Conservation (phyloP, 352 stramenopile genomes). For the Halophytophthora polymorphica region DNA sequence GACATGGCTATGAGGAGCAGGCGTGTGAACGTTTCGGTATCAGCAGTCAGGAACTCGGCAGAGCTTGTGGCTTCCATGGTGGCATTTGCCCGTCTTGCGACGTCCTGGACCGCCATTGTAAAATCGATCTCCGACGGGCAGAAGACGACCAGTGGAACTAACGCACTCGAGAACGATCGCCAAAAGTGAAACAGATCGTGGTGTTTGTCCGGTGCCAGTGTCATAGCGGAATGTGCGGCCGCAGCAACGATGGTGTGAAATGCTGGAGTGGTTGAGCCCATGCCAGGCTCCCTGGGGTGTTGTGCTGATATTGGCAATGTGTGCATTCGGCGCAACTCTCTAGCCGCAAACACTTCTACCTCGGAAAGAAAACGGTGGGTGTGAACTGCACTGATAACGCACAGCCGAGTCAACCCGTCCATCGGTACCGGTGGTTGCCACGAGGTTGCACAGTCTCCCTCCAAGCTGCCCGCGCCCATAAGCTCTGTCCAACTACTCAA, state of each 20-base stretch:
- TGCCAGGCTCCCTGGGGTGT: not conserved
- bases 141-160: constrained; percentile 30
- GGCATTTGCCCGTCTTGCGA: constrained; percentile 26
- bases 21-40: constrained; percentile 29
- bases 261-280: constrained; percentile 2
- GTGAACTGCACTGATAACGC: constrained; percentile 22
- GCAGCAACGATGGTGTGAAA: constrained; percentile 17
- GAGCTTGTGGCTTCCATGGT: constrained; percentile 28
- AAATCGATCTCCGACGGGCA: constrained; percentile 34
- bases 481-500: constrained; percentile 21
- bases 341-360: constrained; percentile 24
- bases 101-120: constrained; percentile 23
- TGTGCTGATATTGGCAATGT: constrained; percentile 1
- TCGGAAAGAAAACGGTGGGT: constrained; percentile 23
- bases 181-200: constrained; percentile 28
- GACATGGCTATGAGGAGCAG: constrained; percentile 34
- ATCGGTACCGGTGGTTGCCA: constrained; percentile 11
- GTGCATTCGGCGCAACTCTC: constrained; percentile 18
- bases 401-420: constrained; percentile 24
- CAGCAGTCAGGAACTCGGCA: constrained; percentile 14
- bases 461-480: constrained; percentile 3
- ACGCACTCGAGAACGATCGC: constrained; percentile 33
- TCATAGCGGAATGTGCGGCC: constrained; percentile 8
- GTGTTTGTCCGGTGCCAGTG: constrained; percentile 9
- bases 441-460: constrained; percentile 2